phyloP scores from a whole-genome alignment of 1,284 basidiomycete genomes.

The Trichosporon coremiiforme region DNA sequence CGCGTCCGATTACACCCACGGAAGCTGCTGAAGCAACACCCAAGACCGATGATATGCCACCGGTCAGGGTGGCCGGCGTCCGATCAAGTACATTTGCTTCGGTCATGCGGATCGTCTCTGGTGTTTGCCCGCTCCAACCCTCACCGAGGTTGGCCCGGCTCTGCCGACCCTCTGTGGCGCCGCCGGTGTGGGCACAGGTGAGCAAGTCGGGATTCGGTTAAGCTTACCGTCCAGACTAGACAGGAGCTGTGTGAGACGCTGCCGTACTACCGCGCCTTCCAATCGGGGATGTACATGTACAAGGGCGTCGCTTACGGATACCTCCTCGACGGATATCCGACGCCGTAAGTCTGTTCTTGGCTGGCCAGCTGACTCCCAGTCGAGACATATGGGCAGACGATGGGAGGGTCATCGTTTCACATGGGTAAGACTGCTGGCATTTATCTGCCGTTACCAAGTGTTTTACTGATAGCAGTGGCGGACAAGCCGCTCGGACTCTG shows the following conservation, averaged over 20 bases:
- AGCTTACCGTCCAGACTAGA: constrained; percentile 36
- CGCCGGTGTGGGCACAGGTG: constrained; percentile 52
- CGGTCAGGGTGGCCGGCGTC: constrained; percentile 25
- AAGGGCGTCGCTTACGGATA: constrained; percentile 47
- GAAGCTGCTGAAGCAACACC: background rate
- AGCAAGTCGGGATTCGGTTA: constrained; percentile 9
- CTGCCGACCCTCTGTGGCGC: constrained; percentile 25
- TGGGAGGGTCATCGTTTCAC: constrained; percentile 49
- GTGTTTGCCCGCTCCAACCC: constrained; percentile 3
- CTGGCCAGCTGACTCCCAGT: constrained; percentile 30
- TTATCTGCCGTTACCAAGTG: background rate
- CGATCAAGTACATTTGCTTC: constrained; percentile 35
- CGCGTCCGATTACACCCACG: background rate
- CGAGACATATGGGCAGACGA: constrained; percentile 49
- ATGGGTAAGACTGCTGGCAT: constrained; percentile 37
- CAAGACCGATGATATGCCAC: background rate
- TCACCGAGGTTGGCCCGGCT: background rate
- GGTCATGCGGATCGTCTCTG: constrained; percentile 37
- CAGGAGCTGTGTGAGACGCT: constrained; percentile 54
- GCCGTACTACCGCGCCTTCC: constrained; percentile 53
- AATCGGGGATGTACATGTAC: constrained; percentile 51
- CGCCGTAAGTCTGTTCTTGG: constrained; percentile 37
- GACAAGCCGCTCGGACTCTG: constrained; percentile 29
- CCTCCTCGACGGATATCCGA: constrained; percentile 48
- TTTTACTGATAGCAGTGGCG: constrained; percentile 23